Conservation (phyloP, 177 flowering plant species). For the Tripterygium wilfordii region DNA sequence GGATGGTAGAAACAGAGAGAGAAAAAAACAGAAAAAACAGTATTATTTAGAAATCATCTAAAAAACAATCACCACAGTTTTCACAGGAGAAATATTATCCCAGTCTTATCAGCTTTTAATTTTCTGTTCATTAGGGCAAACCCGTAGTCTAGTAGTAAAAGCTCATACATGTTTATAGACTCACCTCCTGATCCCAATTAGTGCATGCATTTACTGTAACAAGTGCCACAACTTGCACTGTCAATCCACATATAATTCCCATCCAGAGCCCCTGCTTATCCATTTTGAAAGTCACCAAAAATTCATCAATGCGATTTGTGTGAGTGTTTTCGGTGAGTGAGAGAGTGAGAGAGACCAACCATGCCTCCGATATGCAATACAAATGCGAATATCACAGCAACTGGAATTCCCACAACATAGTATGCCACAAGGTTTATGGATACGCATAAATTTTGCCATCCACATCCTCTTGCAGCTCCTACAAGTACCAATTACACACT, state of each 20-base stretch:
- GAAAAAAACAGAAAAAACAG: too few relatives aligned
- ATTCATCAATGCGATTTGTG: background rate
- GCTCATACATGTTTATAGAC: too few relatives aligned
- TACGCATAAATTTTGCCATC: slow-evolving; percentile 74
- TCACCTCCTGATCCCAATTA: slow-evolving; percentile 37
- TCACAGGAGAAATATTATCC: too few relatives aligned
- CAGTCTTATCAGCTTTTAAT: too few relatives aligned
- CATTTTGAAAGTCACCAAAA: too few relatives aligned
- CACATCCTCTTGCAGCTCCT: slow-evolving; percentile 83
- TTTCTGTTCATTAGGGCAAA: too few relatives aligned
- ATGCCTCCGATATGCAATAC: slow-evolving; percentile 54
- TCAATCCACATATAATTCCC: slow-evolving; percentile 42
- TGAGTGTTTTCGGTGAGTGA: too few relatives aligned
- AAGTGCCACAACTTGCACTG: slow-evolving; percentile 32
- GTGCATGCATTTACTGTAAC: slow-evolving; percentile 24
- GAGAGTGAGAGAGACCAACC: slow-evolving; percentile 21
- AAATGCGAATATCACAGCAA: slow-evolving; percentile 51
- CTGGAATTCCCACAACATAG: slow-evolving; percentile 60
- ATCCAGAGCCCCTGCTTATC: slow-evolving; percentile 42
- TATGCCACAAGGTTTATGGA: slow-evolving; percentile 64
- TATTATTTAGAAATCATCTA: too few relatives aligned
- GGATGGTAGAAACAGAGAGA: too few relatives aligned
- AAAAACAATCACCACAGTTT: too few relatives aligned
- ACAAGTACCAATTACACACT: background rate
- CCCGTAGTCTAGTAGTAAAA: too few relatives aligned